Evolutionary conservation across 768 basidiomycete genomes (phyloP), one percentile per base, ranked within the genome.

Genomic region (Suillus decipiens): DNA sequence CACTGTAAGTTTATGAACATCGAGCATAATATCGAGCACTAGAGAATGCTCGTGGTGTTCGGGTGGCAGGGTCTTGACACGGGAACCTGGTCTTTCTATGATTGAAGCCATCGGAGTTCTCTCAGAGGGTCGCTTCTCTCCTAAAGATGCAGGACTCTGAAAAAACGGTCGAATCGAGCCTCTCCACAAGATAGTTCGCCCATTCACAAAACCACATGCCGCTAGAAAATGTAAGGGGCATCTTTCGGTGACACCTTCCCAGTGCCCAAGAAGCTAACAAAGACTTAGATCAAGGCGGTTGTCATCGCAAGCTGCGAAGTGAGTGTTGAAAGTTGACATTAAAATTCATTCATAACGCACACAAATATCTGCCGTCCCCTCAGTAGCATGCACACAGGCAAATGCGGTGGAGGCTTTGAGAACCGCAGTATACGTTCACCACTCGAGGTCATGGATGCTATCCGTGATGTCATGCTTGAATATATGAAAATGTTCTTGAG

Each of bases 101-200:
- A 79, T 92, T 64, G 93, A 95, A 73, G 93, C 92, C 0, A 88
- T 89, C 3, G 79, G 88, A 19, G 85, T 90, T 24, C 80, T 88
- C 0, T 87, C 90, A 0, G 89, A 93, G 73, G 89, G 87, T 2
- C 84, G 90, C 48, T 91, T 93, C 63, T 85, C 89, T 1, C 89
- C 91, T 0, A 81, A 92, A 73, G 92, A 94, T 68, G 79, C 82
- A 10, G 88, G 87, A 1, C 75, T 95, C 24, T 95, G 93, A 92
- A 75, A 79, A 1, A 92, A 95, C 71, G 81, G 81, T 3, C 94
- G 95, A 60, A 88, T 92, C 50, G 83, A 80, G 37, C 86, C 88
- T 15, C 74, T 92, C 43, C 85, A 85, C 69, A 82, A 86, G 36
- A 86, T 94, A 90, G 62, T 93, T 94, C 70, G 81, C 81, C 17